phyloP scores from a whole-genome alignment of 257 asterid genomes.

The Forsythia viridissima region DNA sequence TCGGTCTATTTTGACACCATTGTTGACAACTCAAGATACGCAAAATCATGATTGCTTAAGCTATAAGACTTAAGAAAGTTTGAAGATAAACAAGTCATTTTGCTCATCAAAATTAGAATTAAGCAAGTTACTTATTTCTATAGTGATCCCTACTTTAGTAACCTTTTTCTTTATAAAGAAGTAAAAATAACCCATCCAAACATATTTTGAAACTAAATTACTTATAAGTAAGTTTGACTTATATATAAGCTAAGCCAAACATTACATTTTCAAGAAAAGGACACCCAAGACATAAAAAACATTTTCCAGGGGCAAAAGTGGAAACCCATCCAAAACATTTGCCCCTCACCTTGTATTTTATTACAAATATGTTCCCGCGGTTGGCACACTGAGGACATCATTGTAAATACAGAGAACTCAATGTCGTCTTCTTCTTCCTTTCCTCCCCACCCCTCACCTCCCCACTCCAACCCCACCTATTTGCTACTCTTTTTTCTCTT shows the following conservation, averaged over 20 bases:
- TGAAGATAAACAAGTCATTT: too few species aligned
- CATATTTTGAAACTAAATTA: background rate
- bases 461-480: background rate
- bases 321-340: background rate
- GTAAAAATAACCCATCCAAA: too few species aligned
- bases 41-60: too few species aligned
- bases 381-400: background rate
- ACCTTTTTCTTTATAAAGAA: too few species aligned
- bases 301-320: background rate
- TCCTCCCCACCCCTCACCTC: background rate
- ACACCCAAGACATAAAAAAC: background rate
- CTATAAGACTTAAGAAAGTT: too few species aligned
- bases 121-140: too few species aligned
- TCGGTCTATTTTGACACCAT: too few species aligned
- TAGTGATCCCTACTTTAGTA: too few species aligned
- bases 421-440: background rate
- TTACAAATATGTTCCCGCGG: conserved; percentile 2
- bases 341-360: background rate
- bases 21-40: too few species aligned
- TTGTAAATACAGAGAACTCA: background rate
- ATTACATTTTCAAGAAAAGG: background rate
- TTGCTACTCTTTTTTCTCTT: background rate
- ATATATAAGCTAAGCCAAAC: background rate
- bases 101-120: too few species aligned
- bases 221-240: background rate